Evolutionary conservation across 805 yeast species (phyloP).

Genomic region (Candida sanyiensis): DNA sequence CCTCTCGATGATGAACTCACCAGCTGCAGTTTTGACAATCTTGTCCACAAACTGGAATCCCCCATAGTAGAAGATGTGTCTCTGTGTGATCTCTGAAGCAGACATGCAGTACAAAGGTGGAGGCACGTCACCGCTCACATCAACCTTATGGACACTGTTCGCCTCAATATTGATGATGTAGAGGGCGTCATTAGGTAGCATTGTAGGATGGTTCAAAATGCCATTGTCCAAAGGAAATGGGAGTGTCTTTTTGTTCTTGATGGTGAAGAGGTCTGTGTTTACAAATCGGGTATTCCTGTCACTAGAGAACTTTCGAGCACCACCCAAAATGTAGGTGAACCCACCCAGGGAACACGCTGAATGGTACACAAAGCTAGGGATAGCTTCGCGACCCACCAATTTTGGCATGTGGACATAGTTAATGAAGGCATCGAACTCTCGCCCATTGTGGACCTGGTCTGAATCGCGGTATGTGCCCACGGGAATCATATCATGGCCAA

Average conservation of each 20-base stretch:
- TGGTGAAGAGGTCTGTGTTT: conserved; percentile 31
- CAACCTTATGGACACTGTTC: conserved; percentile 30
- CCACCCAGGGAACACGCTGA: conserved; percentile 34
- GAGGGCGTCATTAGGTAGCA: conserved; percentile 34
- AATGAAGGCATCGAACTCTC: conserved; percentile 14
- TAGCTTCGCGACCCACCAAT: conserved; percentile 33
- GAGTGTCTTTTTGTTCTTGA: conserved; percentile 32
- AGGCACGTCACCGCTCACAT: conserved; percentile 40
- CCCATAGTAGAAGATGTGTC: conserved; percentile 61
- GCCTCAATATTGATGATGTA: conserved; percentile 37
- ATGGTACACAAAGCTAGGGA: conserved; percentile 42
- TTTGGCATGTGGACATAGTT: conserved; percentile 27
- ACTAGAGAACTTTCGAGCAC: conserved; percentile 28
- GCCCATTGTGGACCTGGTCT: background rate
- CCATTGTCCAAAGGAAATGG: conserved; percentile 41
- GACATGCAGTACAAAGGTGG: conserved; percentile 45
- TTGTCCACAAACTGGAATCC: conserved; percentile 46
- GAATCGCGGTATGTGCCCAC: conserved; percentile 4
- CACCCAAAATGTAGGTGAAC: conserved; percentile 41
- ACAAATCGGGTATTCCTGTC: conserved; percentile 22
- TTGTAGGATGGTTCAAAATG: conserved; percentile 37
- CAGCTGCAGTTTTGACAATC: conserved; percentile 26
- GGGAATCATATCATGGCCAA: conserved; percentile 1
- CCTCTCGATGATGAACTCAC: conserved; percentile 34
- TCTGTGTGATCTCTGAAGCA: conserved; percentile 44